These are phyloP conservation scores for Zygotorulaspora chibaensis DNA, from an alignment of 805 yeast genomes.

Conservation along the genomic window DNA sequence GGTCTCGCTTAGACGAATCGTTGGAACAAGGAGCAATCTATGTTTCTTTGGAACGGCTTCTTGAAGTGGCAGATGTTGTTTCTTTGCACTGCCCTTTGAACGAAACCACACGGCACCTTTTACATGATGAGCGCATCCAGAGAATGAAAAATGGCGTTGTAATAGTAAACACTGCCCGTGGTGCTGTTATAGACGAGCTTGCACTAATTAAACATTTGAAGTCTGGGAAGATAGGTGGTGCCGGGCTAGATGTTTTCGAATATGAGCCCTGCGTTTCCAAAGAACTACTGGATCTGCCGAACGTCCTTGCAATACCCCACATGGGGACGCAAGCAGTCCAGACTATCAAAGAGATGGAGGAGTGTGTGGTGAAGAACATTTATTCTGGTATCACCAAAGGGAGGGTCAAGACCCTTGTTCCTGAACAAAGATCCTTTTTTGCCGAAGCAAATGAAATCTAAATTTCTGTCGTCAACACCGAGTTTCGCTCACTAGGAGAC, in stretches of 20 bases:
- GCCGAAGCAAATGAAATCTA: not conserved
- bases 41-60: constrained; percentile 60
- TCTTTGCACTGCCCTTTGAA: constrained; percentile 72
- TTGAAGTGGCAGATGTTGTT: constrained; percentile 56
- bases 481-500: not conserved
- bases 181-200: constrained; percentile 63
- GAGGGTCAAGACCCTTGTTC: constrained; percentile 63
- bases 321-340: constrained; percentile 76
- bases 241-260: constrained; percentile 69
- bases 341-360: constrained; percentile 72
- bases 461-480: not conserved
- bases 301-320: constrained; percentile 70
- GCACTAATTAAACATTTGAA: constrained; percentile 50
- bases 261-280: constrained; percentile 58
- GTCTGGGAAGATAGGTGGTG: constrained; percentile 55
- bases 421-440: constrained; percentile 44
- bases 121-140: constrained; percentile 52
- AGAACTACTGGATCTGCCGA: constrained; percentile 54
- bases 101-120: constrained; percentile 57
- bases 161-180: constrained; percentile 73
- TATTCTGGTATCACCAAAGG: constrained; percentile 53
- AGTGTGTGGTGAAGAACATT: constrained; percentile 63
- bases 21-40: constrained; percentile 62
- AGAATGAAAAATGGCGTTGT: constrained; percentile 73
- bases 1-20: constrained; percentile 51